Base-by-base conservation (phyloP, 148 eudicot species). In the Fagopyrum tataricum region DNA sequence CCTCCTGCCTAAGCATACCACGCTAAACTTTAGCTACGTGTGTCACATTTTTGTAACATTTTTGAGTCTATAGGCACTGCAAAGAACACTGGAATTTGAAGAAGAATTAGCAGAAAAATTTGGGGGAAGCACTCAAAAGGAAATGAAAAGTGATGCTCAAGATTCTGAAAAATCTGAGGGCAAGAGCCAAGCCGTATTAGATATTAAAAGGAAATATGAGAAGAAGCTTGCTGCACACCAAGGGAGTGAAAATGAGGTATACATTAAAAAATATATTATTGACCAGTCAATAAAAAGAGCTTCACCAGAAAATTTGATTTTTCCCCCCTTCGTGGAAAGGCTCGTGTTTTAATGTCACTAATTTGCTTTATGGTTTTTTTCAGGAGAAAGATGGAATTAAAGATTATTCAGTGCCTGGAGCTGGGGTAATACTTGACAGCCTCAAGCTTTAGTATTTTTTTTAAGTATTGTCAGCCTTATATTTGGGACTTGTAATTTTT, bases 71-170 rank as follows among this genome's bases (percentile, higher is more conserved):
- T 74, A 94, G 98, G 98, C 98, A 6, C 78, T 95, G 79, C 98
- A 95, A 77, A 82, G 98, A 72, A 95, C 98, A 77, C 78, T 91
- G 76, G 98, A 95, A 77, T 95, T 95, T 80, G 98, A 95, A 84
- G 97, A 91, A 67, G 98, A 95, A 80, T 78, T 91, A 67, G 98
- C 97, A 13, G 97, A 91, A 73, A 95, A 90, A 75, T 95, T 91
- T 86, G 97, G 98, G 58, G 93, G 90, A 66, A 89, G 86, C 40
- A 79, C 90, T 76, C 84, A 83, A 37, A 79, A 82, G 78, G 96
- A 87, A 68, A 73, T 69, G 37, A 82, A 83, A 64, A 81, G 48
- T 76, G 96, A 88, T 51, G 48, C 61, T 72, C 97, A 85, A 70
- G 93, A 90, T 44, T 21, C 64, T 44, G 86, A 84, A 72, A 84